Evolutionary conservation across 108 stramenopile genomes (phyloP).

Genomic region (Discostella pseudostelligera): DNA sequence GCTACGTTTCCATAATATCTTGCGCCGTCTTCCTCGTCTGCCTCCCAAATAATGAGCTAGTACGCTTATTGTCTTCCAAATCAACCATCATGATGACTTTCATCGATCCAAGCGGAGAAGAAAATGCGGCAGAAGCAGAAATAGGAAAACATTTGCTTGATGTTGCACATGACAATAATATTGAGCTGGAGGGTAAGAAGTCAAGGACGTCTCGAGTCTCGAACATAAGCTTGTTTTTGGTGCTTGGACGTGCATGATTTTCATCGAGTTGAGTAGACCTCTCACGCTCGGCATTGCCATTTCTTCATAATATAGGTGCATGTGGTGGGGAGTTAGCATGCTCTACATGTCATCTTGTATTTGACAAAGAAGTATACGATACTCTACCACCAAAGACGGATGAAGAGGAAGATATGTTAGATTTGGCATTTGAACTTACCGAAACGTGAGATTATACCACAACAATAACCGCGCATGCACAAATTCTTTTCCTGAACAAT

Average conservation of each 20-base stretch:
- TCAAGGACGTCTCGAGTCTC: no score
- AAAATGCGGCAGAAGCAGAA: constrained; percentile 66
- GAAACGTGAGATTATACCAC: constrained; percentile 89
- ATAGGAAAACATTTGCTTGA: constrained; percentile 76
- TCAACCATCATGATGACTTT: constrained; percentile 65
- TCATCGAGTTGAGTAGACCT: background rate
- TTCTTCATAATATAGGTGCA: constrained; percentile 45
- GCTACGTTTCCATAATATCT: no score
- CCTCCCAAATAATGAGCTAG: background rate
- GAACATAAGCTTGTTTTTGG: no score
- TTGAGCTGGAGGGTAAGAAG: constrained; percentile 78
- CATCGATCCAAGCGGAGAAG: constrained; percentile 66
- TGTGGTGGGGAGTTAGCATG: constrained; percentile 89
- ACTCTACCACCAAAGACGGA: constrained; percentile 83
- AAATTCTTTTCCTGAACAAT: no score
- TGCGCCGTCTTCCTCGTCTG: background rate
- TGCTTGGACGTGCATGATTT: no score
- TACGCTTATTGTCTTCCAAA: constrained; percentile 33
- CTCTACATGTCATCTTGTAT: constrained; percentile 92
- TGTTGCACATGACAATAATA: constrained; percentile 84
- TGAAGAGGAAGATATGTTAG: constrained; percentile 99
- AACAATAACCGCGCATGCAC: no score
- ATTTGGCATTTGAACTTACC: constrained; percentile 95
- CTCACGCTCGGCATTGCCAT: background rate
- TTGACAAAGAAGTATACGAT: constrained; percentile 87